Percentiles rank a stretch among this genome's conserved stretches.
phyloP scores from a whole-genome alignment of 164 flowering plant genomes.

The Magnolia sinica region DNA sequence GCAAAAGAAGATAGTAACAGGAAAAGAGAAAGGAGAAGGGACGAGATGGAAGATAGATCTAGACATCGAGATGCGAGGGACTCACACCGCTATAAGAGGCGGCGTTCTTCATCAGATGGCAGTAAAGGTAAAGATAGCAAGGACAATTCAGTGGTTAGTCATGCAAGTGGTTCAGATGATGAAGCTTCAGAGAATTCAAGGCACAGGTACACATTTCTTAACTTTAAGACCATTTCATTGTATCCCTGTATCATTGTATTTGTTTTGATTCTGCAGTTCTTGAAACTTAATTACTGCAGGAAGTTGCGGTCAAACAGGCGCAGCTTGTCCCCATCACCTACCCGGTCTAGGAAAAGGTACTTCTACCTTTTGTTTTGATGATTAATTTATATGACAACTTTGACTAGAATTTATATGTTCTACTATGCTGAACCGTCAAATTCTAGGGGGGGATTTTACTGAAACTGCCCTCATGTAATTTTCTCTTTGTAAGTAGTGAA shows the following conservation, averaged over 20 bases:
- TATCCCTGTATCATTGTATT: not conserved
- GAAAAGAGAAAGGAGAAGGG: constrained; percentile 48
- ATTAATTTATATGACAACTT: not conserved
- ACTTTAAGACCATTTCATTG: not conserved
- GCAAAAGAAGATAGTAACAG: constrained; percentile 40
- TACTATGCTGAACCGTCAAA: not conserved
- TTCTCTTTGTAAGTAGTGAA: no score
- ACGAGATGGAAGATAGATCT: constrained; percentile 54
- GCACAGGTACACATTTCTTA: constrained; percentile 38
- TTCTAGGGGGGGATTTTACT: not conserved
- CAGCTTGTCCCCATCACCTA: constrained; percentile 60
- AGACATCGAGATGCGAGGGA: constrained; percentile 45
- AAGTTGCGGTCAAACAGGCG: constrained; percentile 46
- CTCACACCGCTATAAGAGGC: constrained; percentile 56
- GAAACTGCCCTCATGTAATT: no score
- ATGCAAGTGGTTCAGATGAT: constrained; percentile 50
- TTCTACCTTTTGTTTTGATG: constrained; percentile 1
- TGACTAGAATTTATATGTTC: not conserved
- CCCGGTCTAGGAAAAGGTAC: constrained; percentile 69
- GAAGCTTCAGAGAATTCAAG: constrained; percentile 61
- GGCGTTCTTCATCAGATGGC: constrained; percentile 52
- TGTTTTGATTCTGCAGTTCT: constrained; percentile 5
- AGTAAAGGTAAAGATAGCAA: constrained; percentile 55
- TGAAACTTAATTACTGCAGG: constrained; percentile 40
- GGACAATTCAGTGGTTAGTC: constrained; percentile 37